These are phyloP conservation scores for Botrytis elliptica DNA, from an alignment of 2,329 filamentous ascomycete species.

Conservation along the genomic window DNA sequence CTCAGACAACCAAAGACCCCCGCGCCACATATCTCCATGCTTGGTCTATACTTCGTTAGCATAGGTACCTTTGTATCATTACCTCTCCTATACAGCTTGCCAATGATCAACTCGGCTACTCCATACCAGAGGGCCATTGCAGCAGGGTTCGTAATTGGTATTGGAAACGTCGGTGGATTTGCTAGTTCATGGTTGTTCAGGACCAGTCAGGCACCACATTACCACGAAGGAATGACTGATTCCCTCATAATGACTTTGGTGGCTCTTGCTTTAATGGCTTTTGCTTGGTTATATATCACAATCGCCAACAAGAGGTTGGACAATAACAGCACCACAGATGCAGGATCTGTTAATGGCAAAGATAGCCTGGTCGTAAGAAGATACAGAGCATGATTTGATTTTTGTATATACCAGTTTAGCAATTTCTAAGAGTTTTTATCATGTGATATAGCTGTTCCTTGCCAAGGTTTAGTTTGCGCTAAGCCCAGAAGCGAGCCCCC, in stretches of 20 bases:
- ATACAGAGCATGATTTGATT: constrained; percentile 1
- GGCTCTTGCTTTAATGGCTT: constrained; percentile 17
- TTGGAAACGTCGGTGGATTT: constrained; percentile 67
- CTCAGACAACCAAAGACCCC: constrained; percentile 37
- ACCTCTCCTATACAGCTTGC: constrained; percentile 63
- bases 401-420: background rate
- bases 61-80: constrained; percentile 61
- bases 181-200: constrained; percentile 63
- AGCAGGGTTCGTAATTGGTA: constrained; percentile 58
- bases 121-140: constrained; percentile 54
- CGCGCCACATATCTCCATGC: constrained; percentile 35
- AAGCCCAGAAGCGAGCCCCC: constrained; percentile 1
- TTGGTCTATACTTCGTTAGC: constrained; percentile 66
- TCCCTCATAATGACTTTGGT: constrained; percentile 23
- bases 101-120: constrained; percentile 64
- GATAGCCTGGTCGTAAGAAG: background rate
- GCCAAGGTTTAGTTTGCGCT: background rate
- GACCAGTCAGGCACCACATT: constrained; percentile 60
- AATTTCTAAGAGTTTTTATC: background rate
- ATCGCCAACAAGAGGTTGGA: constrained; percentile 20
- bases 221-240: constrained; percentile 53
- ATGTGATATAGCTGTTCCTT: background rate
- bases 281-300: constrained; percentile 21
- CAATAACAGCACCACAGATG: background rate
- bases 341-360: background rate